Base-by-base conservation (phyloP, 1,139 yeast species). In the Suhomyces chickasaworum region DNA sequence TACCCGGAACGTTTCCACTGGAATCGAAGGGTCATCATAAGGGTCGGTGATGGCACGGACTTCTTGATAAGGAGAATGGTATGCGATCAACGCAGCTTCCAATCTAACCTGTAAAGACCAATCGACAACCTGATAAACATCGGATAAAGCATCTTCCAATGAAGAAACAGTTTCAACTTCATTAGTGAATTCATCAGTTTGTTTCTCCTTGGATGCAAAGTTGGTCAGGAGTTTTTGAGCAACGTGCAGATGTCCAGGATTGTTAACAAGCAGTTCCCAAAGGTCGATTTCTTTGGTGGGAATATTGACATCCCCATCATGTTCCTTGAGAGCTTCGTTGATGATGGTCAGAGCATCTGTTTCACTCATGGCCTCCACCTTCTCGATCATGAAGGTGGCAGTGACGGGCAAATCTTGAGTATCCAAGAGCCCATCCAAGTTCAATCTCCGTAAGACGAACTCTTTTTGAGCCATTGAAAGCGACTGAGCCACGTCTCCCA, bases 21-120 rank as follows among this genome's bases (percentile, higher is more conserved):
- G 77, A 29, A 70, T 60, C 1, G 54, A 56, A 3, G 75, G 75
- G 53, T 81, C 83, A 57, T 81, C 85, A 37, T 61, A 63, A 15
- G 83, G 79, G 40, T 74, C 76, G 23, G 82, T 69, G 29, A 80
- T 77, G 7, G 87, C 71, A 50, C 88, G 69, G 8, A 83, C 86
- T 59, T 82, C 86, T 2, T 84, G 80, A 59, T 83, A 83, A 1
- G 86, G 85, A 2, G 86, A 81, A 60, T 75, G 78, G 58, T 68
- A 81, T 42, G 76, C 68, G 44, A 77, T 63, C 41, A 82, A 44
- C 4, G 50, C 54, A 10, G 61, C 61, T 36, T 57, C 60, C 22
- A 50, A 22, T 17, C 53, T 48, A 9, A 50, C 54, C 42, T 54
- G 58, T 9, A 58, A 46, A 8, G 42, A 38, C 58, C 60, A 56